phyloP scores from a whole-genome alignment of 1,139 yeast genomes.

The Meyerozyma smithsonii region DNA sequence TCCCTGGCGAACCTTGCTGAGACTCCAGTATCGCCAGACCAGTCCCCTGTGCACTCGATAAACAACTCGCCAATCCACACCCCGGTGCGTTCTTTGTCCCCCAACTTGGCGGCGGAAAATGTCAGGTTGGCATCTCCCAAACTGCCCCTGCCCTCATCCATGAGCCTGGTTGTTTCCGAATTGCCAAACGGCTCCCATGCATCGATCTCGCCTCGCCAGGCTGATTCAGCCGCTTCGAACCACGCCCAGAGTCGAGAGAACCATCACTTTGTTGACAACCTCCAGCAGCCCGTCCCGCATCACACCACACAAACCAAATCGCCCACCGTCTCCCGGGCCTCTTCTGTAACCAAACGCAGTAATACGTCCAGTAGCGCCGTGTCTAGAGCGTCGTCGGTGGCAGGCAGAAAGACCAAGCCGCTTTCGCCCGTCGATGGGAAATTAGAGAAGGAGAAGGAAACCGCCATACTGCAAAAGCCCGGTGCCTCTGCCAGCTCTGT shows the following conservation, averaged over 20 bases:
- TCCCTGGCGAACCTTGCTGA: constrained; percentile 1
- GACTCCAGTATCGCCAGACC: constrained; percentile 1
- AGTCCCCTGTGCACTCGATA: background rate
- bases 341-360: background rate
- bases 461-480: background rate
- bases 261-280: background rate
- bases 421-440: background rate
- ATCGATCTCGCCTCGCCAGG: background rate
- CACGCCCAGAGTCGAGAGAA: background rate
- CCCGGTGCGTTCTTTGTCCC: background rate
- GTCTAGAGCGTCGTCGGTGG: background rate
- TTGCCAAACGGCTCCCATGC: background rate
- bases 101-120: background rate
- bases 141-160: background rate
- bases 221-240: background rate
- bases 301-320: background rate
- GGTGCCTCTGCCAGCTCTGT: background rate
- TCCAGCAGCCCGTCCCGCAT: background rate
- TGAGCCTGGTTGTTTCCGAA: background rate
- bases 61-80: background rate
- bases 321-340: background rate
- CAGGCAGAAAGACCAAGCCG: background rate
- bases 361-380: background rate
- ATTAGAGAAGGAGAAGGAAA: background rate
- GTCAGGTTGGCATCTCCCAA: background rate